Conservation (phyloP, 352 stramenopile genomes). For the Globisporangium rhizosaccharum region DNA sequence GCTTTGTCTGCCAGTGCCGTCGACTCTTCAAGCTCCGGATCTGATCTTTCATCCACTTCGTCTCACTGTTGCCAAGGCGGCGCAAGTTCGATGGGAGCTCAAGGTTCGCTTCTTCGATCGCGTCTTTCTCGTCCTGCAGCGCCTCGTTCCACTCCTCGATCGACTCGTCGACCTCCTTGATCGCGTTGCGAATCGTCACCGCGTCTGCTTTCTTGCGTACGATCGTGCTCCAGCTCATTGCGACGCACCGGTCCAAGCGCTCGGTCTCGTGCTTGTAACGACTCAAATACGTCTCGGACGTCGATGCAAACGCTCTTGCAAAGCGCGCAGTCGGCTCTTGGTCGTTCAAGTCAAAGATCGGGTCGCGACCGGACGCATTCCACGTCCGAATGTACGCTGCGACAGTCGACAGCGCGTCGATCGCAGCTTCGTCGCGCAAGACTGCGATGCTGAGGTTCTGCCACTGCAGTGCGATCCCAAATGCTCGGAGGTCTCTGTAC, state of each 20-base stretch:
- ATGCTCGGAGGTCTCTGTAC: conserved; percentile 18
- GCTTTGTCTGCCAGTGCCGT: not conserved
- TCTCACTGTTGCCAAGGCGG: too few species aligned
- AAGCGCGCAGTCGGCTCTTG: conserved; percentile 36
- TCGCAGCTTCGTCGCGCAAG: conserved; percentile 20
- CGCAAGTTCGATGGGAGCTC: not conserved
- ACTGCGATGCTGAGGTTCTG: conserved; percentile 28
- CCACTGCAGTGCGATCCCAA: conserved; percentile 40
- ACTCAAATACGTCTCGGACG: conserved; percentile 1
- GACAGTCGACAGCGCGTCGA: conserved; percentile 25
- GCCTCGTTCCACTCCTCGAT: not conserved
- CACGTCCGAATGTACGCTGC: conserved; percentile 34
- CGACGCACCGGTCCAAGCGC: not conserved
- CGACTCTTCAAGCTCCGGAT: conserved; percentile 1
- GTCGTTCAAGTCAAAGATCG: conserved; percentile 41
- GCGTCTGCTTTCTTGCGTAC: not conserved
- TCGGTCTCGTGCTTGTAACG: conserved; percentile 4
- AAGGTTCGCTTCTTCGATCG: conserved; percentile 1
- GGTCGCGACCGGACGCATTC: conserved; percentile 11
- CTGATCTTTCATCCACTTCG: not conserved
- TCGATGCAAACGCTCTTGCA: conserved; percentile 16
- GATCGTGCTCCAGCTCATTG: not conserved
- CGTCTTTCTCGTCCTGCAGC: conserved; percentile 6
- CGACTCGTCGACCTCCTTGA: not conserved
- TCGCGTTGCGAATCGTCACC: not conserved